Evolutionary conservation across 1,284 basidiomycete species (phyloP).

Genomic region (Porodaedalea pini): DNA sequence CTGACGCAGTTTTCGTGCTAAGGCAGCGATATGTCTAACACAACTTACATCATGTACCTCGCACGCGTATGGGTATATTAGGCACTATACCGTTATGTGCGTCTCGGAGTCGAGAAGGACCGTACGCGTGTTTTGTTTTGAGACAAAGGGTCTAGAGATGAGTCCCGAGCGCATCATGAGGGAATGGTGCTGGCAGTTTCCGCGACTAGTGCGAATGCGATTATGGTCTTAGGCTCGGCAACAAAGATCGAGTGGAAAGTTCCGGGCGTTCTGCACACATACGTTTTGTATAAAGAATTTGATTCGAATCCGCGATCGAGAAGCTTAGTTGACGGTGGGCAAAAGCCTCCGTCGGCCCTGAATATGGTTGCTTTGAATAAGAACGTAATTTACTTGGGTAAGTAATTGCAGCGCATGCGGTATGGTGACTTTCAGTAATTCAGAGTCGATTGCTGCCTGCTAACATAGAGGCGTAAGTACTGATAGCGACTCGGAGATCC

Average conservation of each 20-base stretch:
- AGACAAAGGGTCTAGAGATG: neutral
- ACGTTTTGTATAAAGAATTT: neutral
- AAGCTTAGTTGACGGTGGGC: neutral
- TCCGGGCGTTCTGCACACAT: neutral
- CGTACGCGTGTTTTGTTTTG: neutral
- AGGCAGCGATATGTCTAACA: too few species aligned
- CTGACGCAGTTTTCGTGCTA: too few species aligned
- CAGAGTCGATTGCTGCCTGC: too few species aligned
- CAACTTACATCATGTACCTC: neutral
- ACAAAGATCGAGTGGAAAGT: neutral
- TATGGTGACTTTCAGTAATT: too few species aligned
- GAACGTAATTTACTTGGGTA: too few species aligned
- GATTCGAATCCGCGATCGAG: neutral
- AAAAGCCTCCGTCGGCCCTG: neutral
- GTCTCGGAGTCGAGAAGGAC: neutral
- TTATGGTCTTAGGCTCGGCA: neutral
- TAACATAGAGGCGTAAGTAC: too few species aligned
- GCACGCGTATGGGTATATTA: neutral
- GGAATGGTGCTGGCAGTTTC: neutral
- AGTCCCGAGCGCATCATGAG: neutral
- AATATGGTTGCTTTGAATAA: too few species aligned
- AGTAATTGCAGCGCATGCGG: too few species aligned
- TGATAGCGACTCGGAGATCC: too few species aligned
- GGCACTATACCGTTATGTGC: neutral
- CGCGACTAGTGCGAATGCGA: neutral